phyloP scores from a whole-genome alignment of 441 rosid species.

The Gossypium davidsonii region DNA sequence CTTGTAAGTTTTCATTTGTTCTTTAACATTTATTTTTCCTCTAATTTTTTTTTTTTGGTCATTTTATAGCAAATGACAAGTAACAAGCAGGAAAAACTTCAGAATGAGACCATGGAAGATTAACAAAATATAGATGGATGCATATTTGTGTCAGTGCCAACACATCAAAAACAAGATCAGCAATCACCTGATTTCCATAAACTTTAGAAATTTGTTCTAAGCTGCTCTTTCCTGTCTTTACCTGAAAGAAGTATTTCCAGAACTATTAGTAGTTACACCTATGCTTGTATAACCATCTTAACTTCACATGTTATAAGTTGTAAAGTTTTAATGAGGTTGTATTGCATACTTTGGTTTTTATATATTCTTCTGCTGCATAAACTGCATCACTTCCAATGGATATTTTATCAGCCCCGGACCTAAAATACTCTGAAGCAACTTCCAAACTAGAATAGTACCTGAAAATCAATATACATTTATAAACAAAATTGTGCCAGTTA shows the following conservation, averaged over 20 bases:
- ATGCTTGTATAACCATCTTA: conserved; percentile 9
- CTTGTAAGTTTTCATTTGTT: background rate
- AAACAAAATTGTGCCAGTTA: background rate
- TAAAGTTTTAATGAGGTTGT: conserved; percentile 7
- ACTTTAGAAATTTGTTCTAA: conserved; percentile 90
- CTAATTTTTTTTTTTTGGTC: background rate
- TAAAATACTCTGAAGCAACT: conserved; percentile 95
- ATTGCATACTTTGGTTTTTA: conserved; percentile 65
- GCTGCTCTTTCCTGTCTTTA: conserved; percentile 82
- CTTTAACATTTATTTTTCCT: background rate
- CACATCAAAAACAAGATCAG: conserved; percentile 6
- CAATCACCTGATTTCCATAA: conserved; percentile 86
- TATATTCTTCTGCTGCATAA: conserved; percentile 80
- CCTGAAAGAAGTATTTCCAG: conserved; percentile 35
- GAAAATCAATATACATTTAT: conserved; percentile 13
- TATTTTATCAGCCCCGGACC: conserved; percentile 96
- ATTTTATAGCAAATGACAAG: background rate
- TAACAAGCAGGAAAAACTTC: background rate
- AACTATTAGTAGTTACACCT: conserved; percentile 14
- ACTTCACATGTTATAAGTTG: conserved; percentile 4
- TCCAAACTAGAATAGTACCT: conserved; percentile 96
- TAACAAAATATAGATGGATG: background rate
- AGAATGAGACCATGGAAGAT: background rate
- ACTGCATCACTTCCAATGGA: conserved; percentile 98
- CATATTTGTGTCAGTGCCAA: background rate